These are phyloP conservation scores for Violaceomyces palustris DNA, from an alignment of 1,284 basidiomycete species.

Conservation along the genomic window DNA sequence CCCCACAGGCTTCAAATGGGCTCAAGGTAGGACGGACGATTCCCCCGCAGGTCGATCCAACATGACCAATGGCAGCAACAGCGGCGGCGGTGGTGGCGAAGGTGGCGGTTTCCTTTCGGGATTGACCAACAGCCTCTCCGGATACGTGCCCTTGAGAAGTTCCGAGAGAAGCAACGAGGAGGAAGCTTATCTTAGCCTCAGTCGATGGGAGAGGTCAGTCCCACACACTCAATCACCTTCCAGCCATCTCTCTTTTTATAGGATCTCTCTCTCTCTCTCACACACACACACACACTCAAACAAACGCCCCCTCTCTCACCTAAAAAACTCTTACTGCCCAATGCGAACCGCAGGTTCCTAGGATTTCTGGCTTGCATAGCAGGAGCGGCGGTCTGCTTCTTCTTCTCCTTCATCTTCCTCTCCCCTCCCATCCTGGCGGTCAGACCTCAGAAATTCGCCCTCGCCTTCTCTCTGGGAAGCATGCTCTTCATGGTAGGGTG, in stretches of 20 bases:
- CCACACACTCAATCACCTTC: not conserved
- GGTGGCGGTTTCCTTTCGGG: slow-evolving; percentile 23
- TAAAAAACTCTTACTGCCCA: no score
- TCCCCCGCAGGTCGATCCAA: slow-evolving; percentile 10
- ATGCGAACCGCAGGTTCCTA: slow-evolving; percentile 58
- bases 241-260: not conserved
- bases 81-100: slow-evolving; percentile 1
- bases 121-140: slow-evolving; percentile 59
- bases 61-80: slow-evolving; percentile 9
- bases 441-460: slow-evolving; percentile 47
- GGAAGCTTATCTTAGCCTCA: slow-evolving; percentile 68
- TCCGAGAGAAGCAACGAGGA: slow-evolving; percentile 83
- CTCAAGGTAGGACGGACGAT: slow-evolving; percentile 39
- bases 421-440: slow-evolving; percentile 66
- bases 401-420: slow-evolving; percentile 80
- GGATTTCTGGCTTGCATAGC: slow-evolving; percentile 88
- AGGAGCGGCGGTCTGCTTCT: slow-evolving; percentile 90
- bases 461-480: slow-evolving; percentile 48
- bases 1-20: slow-evolving; percentile 45
- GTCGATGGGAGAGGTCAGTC: slow-evolving; percentile 48
- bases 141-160: slow-evolving; percentile 83
- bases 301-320: no score
- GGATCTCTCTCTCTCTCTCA: not conserved
- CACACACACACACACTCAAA: no score
- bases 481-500: slow-evolving; percentile 51